Evolutionary conservation across 2,329 filamentous ascomycete species (phyloP), one percentile per base, ranked within the genome.

Genomic region (Colletotrichum siamense): DNA sequence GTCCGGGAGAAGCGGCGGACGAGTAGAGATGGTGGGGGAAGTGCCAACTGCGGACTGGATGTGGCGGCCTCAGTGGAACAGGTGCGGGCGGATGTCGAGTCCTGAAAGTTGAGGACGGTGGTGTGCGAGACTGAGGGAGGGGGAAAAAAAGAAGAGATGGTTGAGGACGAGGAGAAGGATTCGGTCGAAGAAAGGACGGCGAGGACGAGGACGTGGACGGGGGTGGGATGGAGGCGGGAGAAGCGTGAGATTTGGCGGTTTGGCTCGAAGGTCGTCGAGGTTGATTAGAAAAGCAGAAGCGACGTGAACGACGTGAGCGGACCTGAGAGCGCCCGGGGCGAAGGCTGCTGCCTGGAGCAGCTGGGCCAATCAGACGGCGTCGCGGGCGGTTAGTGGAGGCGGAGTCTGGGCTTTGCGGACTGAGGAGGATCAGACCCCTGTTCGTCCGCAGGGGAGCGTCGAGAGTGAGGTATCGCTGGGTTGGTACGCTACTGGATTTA

Each of bases 291-390:
- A 78, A 79, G 69, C 71, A 73, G 34, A 39, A 71, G 57, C 65
- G 69, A 39, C 64, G 18, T 62, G 30, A 22, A 32, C 34, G 44
- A 70, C 44, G 44, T 63, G 73, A 73, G 69, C 70, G 62, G 67
- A 73, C 39, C 49, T 57, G 74, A 69, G 77, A 44, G 64, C 64
- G 80, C 80, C 82, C 79, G 75, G 79, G 72, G 78, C 69, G 62
- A 30, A 79, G 79, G 79, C 83, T 84, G 83, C 82, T 84, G 83
- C 83, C 83, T 84, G 77, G 80, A 82, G 64, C 63, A 28, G 7
- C 39, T 59, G 22, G 68, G 68, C 70, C 77, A 79, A 82, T 77
- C 59, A 66, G 67, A 77, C 15, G 12, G 52, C 80, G 81, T 79
- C 52, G 69, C 64, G 57, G 67, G 66, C 69, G 61, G 63, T 73